Conservation (phyloP, 805 yeast genomes). For the Candida tibetensis region DNA sequence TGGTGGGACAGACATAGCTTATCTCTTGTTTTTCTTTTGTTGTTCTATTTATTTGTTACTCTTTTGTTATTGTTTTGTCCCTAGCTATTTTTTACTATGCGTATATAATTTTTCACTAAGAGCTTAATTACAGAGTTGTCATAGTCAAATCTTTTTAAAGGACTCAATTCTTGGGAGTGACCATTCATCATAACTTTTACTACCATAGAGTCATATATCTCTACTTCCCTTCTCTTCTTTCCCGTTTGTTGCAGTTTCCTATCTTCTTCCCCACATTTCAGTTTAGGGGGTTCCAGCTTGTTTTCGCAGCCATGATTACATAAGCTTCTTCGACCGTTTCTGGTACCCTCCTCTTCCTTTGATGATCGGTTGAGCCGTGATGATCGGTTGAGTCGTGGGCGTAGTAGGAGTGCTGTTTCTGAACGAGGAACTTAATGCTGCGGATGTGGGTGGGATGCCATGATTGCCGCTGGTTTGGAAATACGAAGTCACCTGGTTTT, state of each 20-base stretch:
- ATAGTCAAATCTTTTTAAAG: too few relatives aligned
- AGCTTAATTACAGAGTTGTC: too few relatives aligned
- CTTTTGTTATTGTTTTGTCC: too few relatives aligned
- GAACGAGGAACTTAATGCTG: background rate
- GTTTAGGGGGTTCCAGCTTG: background rate
- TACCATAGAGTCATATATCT: too few relatives aligned
- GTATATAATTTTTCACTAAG: too few relatives aligned
- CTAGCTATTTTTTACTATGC: too few relatives aligned
- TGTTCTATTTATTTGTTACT: too few relatives aligned
- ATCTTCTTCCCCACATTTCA: background rate
- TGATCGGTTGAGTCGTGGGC: constrained; percentile 24
- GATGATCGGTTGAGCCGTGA: constrained; percentile 26
- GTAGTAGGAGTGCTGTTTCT: background rate
- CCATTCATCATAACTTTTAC: too few relatives aligned
- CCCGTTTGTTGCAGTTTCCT: background rate
- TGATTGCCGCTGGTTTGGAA: background rate
- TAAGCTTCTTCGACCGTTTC: constrained; percentile 37
- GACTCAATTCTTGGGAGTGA: too few relatives aligned
- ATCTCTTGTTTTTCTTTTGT: too few relatives aligned
- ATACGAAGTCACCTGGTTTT: background rate
- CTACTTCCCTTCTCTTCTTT: too few relatives aligned
- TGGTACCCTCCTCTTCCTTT: constrained; percentile 46
- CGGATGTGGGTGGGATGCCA: background rate
- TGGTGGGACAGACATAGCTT: too few relatives aligned
- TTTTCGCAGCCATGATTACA: constrained; percentile 18